A percentile compares a stretch with the other conserved stretches of the same genome.
Conservation (phyloP, 2,329 filamentous ascomycete genomes). For the Cladophialophora bantiana region DNA sequence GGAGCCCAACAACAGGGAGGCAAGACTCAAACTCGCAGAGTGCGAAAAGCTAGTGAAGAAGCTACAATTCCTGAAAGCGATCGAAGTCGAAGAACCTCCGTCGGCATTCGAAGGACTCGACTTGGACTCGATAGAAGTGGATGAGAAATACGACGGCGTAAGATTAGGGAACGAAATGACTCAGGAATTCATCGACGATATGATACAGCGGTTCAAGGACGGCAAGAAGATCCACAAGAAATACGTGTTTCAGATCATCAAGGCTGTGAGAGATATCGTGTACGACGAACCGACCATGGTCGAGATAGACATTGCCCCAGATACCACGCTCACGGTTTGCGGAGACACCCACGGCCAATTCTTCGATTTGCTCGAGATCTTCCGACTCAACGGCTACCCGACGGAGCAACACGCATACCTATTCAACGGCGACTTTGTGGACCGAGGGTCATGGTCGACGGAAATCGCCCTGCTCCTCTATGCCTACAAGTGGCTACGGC, state of each 20-base stretch:
- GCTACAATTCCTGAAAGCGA: constrained; percentile 90
- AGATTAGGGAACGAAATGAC: constrained; percentile 84
- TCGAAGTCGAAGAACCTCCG: constrained; percentile 89
- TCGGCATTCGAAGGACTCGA: constrained; percentile 92
- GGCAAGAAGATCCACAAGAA: constrained; percentile 96
- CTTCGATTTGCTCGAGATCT: constrained; percentile 96
- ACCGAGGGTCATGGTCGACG: constrained; percentile 96
- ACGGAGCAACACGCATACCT: constrained; percentile 89
- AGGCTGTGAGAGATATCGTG: constrained; percentile 87
- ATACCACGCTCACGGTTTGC: constrained; percentile 86
- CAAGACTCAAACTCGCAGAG: constrained; percentile 86
- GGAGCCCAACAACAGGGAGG: constrained; percentile 87
- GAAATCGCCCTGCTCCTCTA: constrained; percentile 94
- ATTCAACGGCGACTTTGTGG: constrained; percentile 99
- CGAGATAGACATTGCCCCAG: constrained; percentile 81
- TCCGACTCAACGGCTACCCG: constrained; percentile 86
- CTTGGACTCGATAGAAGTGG: constrained; percentile 82
- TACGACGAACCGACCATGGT: constrained; percentile 97
- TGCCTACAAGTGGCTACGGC: constrained; percentile 94
- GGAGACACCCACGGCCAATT: constrained; percentile 98
- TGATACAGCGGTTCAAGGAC: constrained; percentile 93
- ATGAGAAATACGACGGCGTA: constrained; percentile 84
- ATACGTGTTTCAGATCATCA: constrained; percentile 95
- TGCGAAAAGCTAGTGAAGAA: constrained; percentile 95
- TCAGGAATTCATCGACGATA: constrained; percentile 94